Evolutionary conservation across 2,329 filamentous ascomycete genomes (phyloP), one percentile per base, ranked within the genome.

Genomic region (Rutstroemia sp.): DNA sequence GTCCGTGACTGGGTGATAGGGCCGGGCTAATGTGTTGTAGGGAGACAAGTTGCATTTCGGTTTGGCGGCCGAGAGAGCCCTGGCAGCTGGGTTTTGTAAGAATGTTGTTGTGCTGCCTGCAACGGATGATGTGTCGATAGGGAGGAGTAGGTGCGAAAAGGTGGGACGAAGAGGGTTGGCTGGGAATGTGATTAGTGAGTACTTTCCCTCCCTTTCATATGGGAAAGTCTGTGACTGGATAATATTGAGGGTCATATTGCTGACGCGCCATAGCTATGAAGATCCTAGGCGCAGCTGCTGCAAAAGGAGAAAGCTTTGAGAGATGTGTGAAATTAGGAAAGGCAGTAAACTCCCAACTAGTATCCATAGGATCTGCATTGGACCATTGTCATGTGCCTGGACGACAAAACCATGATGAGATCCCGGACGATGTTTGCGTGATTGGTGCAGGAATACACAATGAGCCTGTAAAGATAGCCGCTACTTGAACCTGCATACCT

Each of bases 391-490:
- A 79, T 60, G 76, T 80, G 2, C 77, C 76, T 3, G 77, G 76
- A 10, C 63, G 76, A 57, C 72, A 75, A 37, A 75, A 76, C 6
- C 77, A 80, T 56, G 74, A 79, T 60, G 70, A 73, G 0, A 72
- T 79, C 4, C 67, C 69, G 14, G 64, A 68, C 1, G 69, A 81
- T 55, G 80, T 81, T 56, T 68, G 85, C 38, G 83, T 84, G 66
- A 73, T 86, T n/a, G 83, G 84, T 3, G 85, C 83, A 21, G 83
- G 84, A 0, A 82, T 82, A 14, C 84, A 87, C 67, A 86, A 86
- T 64, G 83, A 87, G 68, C 83, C 83, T 0, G 83, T 72, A 58
- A 59, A 71, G 79, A 39, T 70, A 71, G 17, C 72, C 75, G 56
- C 76, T 78, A 69, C 67, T 79, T 12, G 70, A 69, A 14, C 51